Percentiles rank a stretch among this genome's conserved stretches.
phyloP scores from a whole-genome alignment of 176 grass and related monocot species.

The Paspalum vaginatum region DNA sequence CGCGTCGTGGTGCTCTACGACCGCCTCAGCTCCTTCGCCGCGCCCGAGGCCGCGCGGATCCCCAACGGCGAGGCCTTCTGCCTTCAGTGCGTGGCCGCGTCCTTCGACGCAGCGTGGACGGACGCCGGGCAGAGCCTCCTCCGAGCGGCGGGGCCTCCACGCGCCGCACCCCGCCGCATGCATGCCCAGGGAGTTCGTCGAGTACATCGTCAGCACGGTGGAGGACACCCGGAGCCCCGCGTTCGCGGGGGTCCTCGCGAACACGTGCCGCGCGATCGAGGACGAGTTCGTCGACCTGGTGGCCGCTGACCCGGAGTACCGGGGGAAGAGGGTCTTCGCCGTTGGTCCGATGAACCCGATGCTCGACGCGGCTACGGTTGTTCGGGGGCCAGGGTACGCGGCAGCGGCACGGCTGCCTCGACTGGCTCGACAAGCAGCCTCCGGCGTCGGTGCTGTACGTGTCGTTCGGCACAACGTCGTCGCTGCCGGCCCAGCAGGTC shows the following conservation, averaged over 20 bases:
- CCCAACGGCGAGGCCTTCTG: constrained; percentile 24
- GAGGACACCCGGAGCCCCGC: background rate
- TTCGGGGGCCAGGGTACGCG: background rate
- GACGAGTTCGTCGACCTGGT: constrained; percentile 52
- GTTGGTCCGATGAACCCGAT: constrained; percentile 69
- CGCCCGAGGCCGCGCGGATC: constrained; percentile 19
- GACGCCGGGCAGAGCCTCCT: constrained; percentile 27
- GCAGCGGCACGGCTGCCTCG: constrained; percentile 50
- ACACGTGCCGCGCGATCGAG: constrained; percentile 48
- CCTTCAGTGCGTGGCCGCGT: constrained; percentile 37
- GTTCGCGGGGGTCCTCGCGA: constrained; percentile 5
- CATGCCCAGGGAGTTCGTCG: constrained; percentile 35
- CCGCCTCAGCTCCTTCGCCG: constrained; percentile 35
- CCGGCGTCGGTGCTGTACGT: constrained; percentile 63
- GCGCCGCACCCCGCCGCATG: background rate
- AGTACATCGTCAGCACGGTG: background rate
- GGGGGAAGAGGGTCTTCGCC: constrained; percentile 53
- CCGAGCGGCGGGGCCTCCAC: background rate
- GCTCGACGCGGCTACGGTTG: background rate
- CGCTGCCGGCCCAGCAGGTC: constrained; percentile 46
- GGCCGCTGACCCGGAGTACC: constrained; percentile 1
- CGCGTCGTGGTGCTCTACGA: constrained; percentile 50
- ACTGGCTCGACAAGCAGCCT: constrained; percentile 63
- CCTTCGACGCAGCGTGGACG: background rate
- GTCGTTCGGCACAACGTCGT: constrained; percentile 64